phyloP scores from a whole-genome alignment of 257 asterid genomes.

The Solanum pimpinellifolium region DNA sequence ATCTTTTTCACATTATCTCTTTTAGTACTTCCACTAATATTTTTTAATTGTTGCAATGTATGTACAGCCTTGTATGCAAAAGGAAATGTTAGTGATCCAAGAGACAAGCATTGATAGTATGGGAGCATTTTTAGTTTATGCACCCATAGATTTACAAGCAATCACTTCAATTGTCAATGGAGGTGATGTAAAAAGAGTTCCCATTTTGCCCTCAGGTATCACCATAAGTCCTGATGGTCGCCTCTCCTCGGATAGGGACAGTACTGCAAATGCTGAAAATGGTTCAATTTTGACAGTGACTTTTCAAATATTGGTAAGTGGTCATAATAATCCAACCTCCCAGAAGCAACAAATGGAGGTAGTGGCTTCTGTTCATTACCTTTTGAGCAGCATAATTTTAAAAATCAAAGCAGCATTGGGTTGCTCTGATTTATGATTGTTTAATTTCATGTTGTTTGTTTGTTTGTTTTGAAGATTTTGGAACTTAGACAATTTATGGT shows the following conservation, averaged over 20 bases:
- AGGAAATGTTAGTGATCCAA: conserved; percentile 55
- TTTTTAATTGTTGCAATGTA: neutral
- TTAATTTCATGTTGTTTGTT: neutral
- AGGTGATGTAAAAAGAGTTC: conserved; percentile 13
- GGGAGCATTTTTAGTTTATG: conserved; percentile 44
- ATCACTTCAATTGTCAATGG: conserved; percentile 21
- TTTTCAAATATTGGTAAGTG: conserved; percentile 27
- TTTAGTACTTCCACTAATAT: neutral
- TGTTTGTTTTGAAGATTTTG: neutral
- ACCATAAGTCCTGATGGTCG: conserved; percentile 45
- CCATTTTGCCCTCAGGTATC: conserved; percentile 58
- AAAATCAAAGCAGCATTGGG: conserved; percentile 31
- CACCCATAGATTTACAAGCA: conserved; percentile 23
- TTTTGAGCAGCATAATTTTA: conserved; percentile 34
- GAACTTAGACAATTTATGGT: neutral
- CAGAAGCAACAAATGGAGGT: conserved; percentile 36
- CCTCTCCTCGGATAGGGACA: neutral
- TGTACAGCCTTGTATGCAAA: conserved; percentile 33
- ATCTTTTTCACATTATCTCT: neutral
- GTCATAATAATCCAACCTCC: conserved; percentile 1
- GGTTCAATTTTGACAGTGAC: conserved; percentile 52
- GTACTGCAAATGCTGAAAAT: neutral
- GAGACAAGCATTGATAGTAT: conserved; percentile 42
- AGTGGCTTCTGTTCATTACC: conserved; percentile 24
- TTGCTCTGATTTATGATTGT: conserved; percentile 9